Evolutionary conservation across 1,284 basidiomycete species (phyloP), one percentile per base, ranked within the genome.

Genomic region (Albatrellus sp.): DNA sequence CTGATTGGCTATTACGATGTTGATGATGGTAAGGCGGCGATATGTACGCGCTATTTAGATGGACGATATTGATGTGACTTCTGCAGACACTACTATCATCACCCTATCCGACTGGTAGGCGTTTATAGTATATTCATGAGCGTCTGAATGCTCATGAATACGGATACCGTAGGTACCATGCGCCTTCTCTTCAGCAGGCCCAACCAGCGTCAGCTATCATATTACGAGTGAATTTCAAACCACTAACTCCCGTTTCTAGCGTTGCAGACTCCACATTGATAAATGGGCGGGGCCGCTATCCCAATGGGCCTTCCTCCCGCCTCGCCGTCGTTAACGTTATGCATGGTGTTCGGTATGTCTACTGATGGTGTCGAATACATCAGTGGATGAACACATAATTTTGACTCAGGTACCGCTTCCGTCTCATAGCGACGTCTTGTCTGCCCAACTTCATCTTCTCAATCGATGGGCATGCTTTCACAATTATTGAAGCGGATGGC

Each of bases 401-500:
- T n/a, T n/a, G n/a, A n/a, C n/a, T n/a, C n/a, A 50, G 62, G 31
- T 68, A 66, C 52, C 57, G 59, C 31, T 57, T 63, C 51, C 55
- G 62, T 14, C 12, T 69, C 3, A 45, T 68, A n/a, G 46, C 53
- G n/a, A 56, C 52, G 14, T 59, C 60, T 13, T 67, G 62, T 46
- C 49, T 57, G 13, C 54, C 58, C 10, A 52, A 44, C 14, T 70
- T 59, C 53, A 55, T 55, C 0, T 66, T 72, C 53, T 67, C 68
- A 7, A 64, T 74, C 47, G 70, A 73, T 48, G 59, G 60, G 20
- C 73, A 75, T 52, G 59, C 59, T 16, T 56, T 73, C 50, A 65
- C 60, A 2, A 57, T 77, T 43, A 77, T 77, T 49, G 75, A 77
- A 51, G 64, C 61, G 1, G 75, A 77, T 48, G 72, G 71, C 6